Base-by-base conservation (phyloP, 1,139 yeast genomes). In the Saccharomyces hybrid region DNA sequence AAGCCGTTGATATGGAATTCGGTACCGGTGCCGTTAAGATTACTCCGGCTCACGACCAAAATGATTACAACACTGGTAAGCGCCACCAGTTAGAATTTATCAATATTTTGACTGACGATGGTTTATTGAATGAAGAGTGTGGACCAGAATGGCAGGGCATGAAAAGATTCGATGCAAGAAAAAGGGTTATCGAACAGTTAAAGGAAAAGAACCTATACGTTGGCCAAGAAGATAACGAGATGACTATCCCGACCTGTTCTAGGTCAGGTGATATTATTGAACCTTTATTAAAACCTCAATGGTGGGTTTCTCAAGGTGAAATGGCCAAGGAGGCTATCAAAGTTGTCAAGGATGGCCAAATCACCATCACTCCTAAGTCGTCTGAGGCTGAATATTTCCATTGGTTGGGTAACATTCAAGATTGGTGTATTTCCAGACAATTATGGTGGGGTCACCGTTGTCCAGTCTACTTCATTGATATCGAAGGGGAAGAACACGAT, bases 361-460 rank as follows among this genome's bases (percentile, higher is more conserved):
- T 93, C 65, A 81, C 82, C 55, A 89, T 93, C 66, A 76, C 83
- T 55, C 99, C 99, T 63, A 86, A 88, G 74, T 78, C 91, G 26
- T 90, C 97, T 8, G 96, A 90, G 75, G 81, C 86, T 58, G 99
- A 93, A 75, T 93, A 86, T 74, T 87, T 86, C 84, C 89, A 85
- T 72, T 93, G 99, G 99, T 78, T 93, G 73, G 95, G 86, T 71
- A 88, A 90, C 74, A 87, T 91, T 63, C 98, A 95, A 77, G 99
- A 93, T 76, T 93, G 99, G 99, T 93, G 99, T 84, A 90, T 93
- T 61, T 93, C 98, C 29, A 88, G 99, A 76, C 99, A 93, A 78
- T 81, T 93, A 68, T 93, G 99, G 99, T 93, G 99, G 99, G 99
- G 99, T 62, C 99, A 93, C 77, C 84, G 98, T 77, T 89, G 97